Evolutionary conservation across 2,329 filamentous ascomycete genomes (phyloP).

Genomic region (Metarhizium rileyi): DNA sequence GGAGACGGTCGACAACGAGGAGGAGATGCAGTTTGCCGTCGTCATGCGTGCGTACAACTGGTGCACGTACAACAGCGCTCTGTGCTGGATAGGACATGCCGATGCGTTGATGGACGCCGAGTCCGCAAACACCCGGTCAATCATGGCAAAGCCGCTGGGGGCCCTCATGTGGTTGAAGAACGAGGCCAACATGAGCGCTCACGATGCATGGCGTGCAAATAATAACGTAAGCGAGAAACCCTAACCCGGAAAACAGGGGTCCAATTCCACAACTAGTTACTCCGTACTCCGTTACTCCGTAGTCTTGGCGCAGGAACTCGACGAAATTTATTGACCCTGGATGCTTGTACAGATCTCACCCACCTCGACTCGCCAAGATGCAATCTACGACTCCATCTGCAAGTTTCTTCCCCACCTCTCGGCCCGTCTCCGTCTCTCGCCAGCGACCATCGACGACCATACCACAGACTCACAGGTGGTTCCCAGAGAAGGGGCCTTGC

Average conservation of each 20-base stretch:
- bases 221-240: neutral
- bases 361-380: neutral
- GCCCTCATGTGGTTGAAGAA: slow-evolving; percentile 1
- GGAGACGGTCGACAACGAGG: neutral
- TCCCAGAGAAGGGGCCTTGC: no score
- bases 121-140: neutral
- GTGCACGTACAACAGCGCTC: neutral
- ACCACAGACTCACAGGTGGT: no score
- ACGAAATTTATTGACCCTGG: no score
- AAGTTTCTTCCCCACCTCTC: neutral
- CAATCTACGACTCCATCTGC: neutral
- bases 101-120: neutral
- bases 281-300: no score
- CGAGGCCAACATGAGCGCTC: neutral
- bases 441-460: neutral
- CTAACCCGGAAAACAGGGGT: no score
- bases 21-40: neutral
- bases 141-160: neutral
- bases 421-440: neutral
- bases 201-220: neutral
- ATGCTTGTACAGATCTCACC: neutral
- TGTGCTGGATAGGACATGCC: neutral
- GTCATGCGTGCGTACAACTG: neutral
- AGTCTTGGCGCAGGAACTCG: no score
- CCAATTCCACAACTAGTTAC: no score